A percentile compares a stretch with the other conserved stretches of the same genome.
Conservation (phyloP, 2,329 filamentous ascomycete species). For the Pestalotiopsis sp. region DNA sequence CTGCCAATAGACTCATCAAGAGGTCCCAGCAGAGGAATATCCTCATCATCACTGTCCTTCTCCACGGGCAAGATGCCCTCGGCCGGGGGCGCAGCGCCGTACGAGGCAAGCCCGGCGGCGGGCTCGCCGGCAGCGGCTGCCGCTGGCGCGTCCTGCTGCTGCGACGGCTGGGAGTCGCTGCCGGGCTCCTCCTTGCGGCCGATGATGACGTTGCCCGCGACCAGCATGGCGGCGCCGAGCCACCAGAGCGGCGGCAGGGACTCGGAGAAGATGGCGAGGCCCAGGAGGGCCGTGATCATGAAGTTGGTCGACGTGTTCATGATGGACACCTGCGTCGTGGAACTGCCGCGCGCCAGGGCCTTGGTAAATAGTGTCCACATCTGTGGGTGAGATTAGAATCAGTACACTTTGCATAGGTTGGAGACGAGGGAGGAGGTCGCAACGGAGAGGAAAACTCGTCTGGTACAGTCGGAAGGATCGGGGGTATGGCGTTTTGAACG, state of each 20-base stretch:
- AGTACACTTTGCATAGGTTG: background rate
- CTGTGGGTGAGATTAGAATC: conserved; percentile 27
- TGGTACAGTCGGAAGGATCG: background rate
- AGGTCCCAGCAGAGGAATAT: conserved; percentile 12
- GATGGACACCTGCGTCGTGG: conserved; percentile 78
- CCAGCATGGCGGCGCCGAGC: conserved; percentile 71
- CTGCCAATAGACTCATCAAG: background rate
- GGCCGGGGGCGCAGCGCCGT: background rate
- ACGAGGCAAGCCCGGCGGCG: background rate
- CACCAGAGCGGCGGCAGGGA: conserved; percentile 75
- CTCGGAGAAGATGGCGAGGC: conserved; percentile 72
- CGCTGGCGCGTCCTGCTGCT: too few relatives aligned
- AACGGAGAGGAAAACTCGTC: background rate
- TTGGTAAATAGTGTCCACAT: conserved; percentile 87
- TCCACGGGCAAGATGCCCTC: conserved; percentile 7
- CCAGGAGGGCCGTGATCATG: conserved; percentile 74
- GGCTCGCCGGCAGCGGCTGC: background rate
- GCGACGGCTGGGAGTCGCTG: background rate
- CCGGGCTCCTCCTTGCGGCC: conserved; percentile 55
- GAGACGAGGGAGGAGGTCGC: background rate
- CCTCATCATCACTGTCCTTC: conserved; percentile 14
- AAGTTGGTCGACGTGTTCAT: conserved; percentile 85
- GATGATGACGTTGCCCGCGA: conserved; percentile 78
- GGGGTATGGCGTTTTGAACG: background rate
- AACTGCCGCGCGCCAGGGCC: conserved; percentile 73